A percentile compares a stretch with the other conserved stretches of the same genome.
Conservation (phyloP, 2,329 filamentous ascomycete species). For the Pyricularia grisea region DNA sequence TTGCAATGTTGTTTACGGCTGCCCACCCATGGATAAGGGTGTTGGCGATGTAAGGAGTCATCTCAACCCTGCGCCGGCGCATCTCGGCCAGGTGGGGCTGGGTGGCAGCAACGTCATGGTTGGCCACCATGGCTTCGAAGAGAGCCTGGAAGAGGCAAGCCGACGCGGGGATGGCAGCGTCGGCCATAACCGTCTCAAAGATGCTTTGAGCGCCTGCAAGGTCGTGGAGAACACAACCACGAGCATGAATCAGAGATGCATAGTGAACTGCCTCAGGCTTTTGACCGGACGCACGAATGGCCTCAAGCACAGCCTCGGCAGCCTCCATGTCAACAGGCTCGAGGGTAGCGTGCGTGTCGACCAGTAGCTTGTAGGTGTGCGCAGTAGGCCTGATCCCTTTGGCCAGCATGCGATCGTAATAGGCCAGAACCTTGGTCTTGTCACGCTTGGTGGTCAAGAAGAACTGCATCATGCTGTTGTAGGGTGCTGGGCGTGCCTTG, state of each 20-base stretch:
- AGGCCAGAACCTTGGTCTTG: slow-evolving; percentile 83
- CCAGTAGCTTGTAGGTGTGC: slow-evolving; percentile 95
- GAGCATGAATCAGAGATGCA: slow-evolving; percentile 88
- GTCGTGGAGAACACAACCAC: slow-evolving; percentile 89
- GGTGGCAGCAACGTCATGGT: slow-evolving; percentile 72
- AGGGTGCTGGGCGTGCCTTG: slow-evolving; percentile 92
- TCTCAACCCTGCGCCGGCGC: slow-evolving; percentile 61
- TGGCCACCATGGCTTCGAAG: slow-evolving; percentile 96
- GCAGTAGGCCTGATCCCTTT: slow-evolving; percentile 84
- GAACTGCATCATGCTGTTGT: slow-evolving; percentile 99
- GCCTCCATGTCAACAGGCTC: slow-evolving; percentile 84
- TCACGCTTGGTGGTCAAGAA: slow-evolving; percentile 97
- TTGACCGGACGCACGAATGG: slow-evolving; percentile 66
- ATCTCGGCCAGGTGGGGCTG: slow-evolving; percentile 68
- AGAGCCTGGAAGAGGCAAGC: slow-evolving; percentile 91
- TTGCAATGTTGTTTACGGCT: slow-evolving; percentile 67
- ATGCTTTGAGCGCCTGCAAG: slow-evolving; percentile 72
- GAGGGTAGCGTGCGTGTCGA: slow-evolving; percentile 89
- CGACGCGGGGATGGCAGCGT: slow-evolving; percentile 59
- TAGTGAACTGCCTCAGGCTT: slow-evolving; percentile 89
- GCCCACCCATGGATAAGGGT: slow-evolving; percentile 97
- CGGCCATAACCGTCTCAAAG: slow-evolving; percentile 71
- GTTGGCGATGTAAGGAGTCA: slow-evolving; percentile 98
- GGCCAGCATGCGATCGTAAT: slow-evolving; percentile 89
- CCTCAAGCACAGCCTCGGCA: slow-evolving; percentile 72